Evolutionary conservation across 2,329 filamentous ascomycete genomes (phyloP), one percentile per base, ranked within the genome.

Genomic region (Clonostachys chloroleuca): DNA sequence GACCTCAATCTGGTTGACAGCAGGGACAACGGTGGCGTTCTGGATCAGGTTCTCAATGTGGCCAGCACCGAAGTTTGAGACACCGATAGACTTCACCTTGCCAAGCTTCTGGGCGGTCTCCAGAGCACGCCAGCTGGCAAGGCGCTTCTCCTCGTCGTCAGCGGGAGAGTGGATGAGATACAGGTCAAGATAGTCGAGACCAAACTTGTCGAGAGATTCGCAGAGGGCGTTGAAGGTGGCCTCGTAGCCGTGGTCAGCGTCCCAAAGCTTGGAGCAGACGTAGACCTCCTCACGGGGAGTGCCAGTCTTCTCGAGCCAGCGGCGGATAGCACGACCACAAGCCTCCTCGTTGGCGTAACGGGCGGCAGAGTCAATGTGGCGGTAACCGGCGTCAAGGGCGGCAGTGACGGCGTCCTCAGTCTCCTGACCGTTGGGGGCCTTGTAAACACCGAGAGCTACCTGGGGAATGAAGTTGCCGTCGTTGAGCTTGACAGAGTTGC

Each of bases 1-100:
- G 54, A 81, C 82, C 70, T 92, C 88, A 57, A 92, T 85, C 73
- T 92, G 88, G 70, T 92, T 91, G 53, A 86, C 77, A 6, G 80
- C 83, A 0, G 88, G 88, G 1, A 73, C 59, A 46, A 87, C 65
- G 46, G 70, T 74, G 40, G 81, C 80, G 7, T 81, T 78, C 55
- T 74, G 56, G 2, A 84, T 66, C 33, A 84, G 65, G n/a, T 66
- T 59, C 62, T 81, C 73, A 14, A 84, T 62, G 55, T 84, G 68
- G n/a, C 64, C 59, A 43, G 87, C 78, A 0, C 87, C 88, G 61
- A 86, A 92, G 72, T 92, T 92, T 57, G 84, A 88, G 33, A 92
- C 83, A 44, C 89, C 88, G 55, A 92, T 89, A 43, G 83, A 80
- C 52, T 71, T 75, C 47, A 83, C 82, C 58, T 81, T 81, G 54